Evolutionary conservation across 2,329 filamentous ascomycete species (phyloP), one percentile per base, ranked within the genome.

Genomic region (Pseudohalonectria lignicola): DNA sequence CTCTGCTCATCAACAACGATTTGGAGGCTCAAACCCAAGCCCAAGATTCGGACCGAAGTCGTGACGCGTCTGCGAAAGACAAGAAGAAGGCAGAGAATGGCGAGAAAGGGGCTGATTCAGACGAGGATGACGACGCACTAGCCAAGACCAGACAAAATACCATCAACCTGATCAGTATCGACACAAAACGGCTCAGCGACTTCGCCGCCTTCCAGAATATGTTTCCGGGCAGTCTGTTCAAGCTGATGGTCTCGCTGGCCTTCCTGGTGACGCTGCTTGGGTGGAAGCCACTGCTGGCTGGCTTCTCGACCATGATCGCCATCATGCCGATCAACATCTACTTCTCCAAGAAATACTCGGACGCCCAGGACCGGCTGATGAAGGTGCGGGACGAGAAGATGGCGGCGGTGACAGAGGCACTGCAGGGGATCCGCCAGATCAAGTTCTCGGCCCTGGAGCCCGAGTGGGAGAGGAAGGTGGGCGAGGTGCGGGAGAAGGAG

Each of bases 361-460:
- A 61, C 17, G 71, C 77, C 4, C 79, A 86, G 49, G 79, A 82
- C 39, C 62, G 67, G 36, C 56, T 90, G 36, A 88, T 88, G 82
- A 83, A 82, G 52, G 67, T 79, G 20, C 69, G 84, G 32, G 85
- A 90, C 53, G 67, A 76, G 39, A 90, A 88, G 57, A 69, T 87
- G 59, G 79, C 72, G 1, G 71, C 87, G 12, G 71, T 92, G 21
- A 83, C 82, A 1, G 84, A 92, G 55, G 82, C 80, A 1, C 61
- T 92, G 1, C 74, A 83, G 47, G 84, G 84, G 7, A 88, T 90
- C 45, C 74, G 83, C 1, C 85, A 92, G 55, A 86, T 92, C 60
- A 92, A 92, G 51, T 87, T 90, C 48, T 82, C 82, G 1, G 84
- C 84, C 1, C 59, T 86, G 2, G 85, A 90, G 54, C 60, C 64